A percentile compares a stretch with the other conserved stretches of the same genome.
These are phyloP conservation scores for Tricholoma sp. DNA, from an alignment of 768 basidiomycete species.

Conservation along the genomic window DNA sequence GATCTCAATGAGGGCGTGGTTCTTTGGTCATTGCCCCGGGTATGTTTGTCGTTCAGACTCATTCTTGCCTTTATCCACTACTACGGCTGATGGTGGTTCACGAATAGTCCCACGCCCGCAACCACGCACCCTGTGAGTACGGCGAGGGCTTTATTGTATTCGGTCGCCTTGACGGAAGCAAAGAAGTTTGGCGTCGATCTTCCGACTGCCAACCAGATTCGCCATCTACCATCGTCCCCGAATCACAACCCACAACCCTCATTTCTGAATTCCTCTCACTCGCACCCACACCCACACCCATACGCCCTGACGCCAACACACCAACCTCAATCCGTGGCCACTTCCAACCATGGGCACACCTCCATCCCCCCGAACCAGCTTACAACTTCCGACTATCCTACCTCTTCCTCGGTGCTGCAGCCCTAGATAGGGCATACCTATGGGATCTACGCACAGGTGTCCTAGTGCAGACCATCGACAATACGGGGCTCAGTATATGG, in stretches of 20 bases:
- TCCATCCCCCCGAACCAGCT: slow-evolving; percentile 39
- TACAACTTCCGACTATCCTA: slow-evolving; percentile 27
- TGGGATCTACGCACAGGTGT: slow-evolving; percentile 57
- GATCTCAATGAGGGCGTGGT: slow-evolving; percentile 31
- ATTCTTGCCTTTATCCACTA: too few species aligned
- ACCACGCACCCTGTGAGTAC: slow-evolving; percentile 42
- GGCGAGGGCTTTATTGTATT: not conserved
- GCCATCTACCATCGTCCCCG: slow-evolving; percentile 11
- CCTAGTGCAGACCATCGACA: slow-evolving; percentile 42
- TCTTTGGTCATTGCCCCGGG: too few species aligned
- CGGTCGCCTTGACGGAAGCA: slow-evolving; percentile 38
- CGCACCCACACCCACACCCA: too few species aligned
- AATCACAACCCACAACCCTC: slow-evolving; percentile 29
- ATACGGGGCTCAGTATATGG: slow-evolving; percentile 23
- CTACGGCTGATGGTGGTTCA: too few species aligned
- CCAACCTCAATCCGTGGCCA: slow-evolving; percentile 32
- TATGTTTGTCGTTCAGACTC: too few species aligned
- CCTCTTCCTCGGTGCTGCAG: not conserved
- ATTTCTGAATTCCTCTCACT: not conserved
- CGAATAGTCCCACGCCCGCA: too few species aligned
- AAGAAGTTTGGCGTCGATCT: slow-evolving; percentile 68
- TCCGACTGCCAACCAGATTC: slow-evolving; percentile 23
- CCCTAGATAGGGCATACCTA: slow-evolving; percentile 33
- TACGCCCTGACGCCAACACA: slow-evolving; percentile 10
- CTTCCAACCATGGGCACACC: slow-evolving; percentile 59